These are phyloP conservation scores for Termitomyces sp. DNA, from an alignment of 768 basidiomycete genomes.

Conservation along the genomic window DNA sequence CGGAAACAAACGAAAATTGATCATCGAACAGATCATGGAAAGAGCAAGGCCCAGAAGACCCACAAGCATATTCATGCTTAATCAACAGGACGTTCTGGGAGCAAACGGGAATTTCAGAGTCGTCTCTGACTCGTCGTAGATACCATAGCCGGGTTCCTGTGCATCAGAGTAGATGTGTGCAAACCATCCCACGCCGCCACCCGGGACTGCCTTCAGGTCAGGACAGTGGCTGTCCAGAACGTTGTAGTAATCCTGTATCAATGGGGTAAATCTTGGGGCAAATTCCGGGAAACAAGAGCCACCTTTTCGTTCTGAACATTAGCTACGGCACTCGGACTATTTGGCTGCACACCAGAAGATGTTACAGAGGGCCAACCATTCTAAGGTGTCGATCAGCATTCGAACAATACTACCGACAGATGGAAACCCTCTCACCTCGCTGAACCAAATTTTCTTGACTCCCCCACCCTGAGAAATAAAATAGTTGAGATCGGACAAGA, in stretches of 20 bases:
- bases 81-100: constrained; percentile 57
- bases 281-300: not conserved
- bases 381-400: constrained; percentile 24
- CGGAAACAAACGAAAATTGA: not conserved
- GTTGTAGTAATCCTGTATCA: constrained; percentile 48
- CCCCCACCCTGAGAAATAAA: constrained; percentile 51
- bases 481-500: constrained; percentile 55
- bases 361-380: constrained; percentile 76
- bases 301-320: constrained; percentile 59
- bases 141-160: constrained; percentile 66
- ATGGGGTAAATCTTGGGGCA: constrained; percentile 1
- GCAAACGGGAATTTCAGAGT: constrained; percentile 55
- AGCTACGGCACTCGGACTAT: constrained; percentile 55
- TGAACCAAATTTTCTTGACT: constrained; percentile 72
- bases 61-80: not conserved
- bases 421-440: constrained; percentile 39
- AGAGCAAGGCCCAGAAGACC: not conserved
- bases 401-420: not conserved
- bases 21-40: no score
- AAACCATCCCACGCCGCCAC: constrained; percentile 76
- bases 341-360: constrained; percentile 56
- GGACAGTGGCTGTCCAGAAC: constrained; percentile 60
- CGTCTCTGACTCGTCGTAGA: constrained; percentile 42
- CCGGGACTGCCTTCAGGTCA: constrained; percentile 50
- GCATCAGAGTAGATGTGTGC: constrained; percentile 72